A percentile compares a stretch with the other conserved stretches of the same genome.
Evolutionary conservation across 2,329 filamentous ascomycete species (phyloP).

Genomic region (Botryotinia convoluta): DNA sequence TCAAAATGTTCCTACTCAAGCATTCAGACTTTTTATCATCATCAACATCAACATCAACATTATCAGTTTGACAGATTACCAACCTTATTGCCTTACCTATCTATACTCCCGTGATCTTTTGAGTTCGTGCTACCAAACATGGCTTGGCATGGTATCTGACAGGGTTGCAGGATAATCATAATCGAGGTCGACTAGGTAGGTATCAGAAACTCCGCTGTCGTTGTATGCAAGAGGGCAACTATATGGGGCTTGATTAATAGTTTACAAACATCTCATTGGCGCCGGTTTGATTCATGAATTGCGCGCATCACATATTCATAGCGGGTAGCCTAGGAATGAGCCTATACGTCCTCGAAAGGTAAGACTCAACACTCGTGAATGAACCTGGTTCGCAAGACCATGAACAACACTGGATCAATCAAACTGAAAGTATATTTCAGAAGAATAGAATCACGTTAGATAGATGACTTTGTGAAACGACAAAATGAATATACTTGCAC

Average conservation of each 20-base stretch:
- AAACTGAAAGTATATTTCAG: neutral
- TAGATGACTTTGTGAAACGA: neutral
- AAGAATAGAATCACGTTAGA: neutral
- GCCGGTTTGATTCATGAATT: neutral
- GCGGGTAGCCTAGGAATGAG: neutral
- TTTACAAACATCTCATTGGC: neutral
- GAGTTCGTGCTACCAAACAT: neutral
- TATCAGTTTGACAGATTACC: neutral
- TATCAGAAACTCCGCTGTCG: constrained; percentile 6
- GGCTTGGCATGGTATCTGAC: neutral
- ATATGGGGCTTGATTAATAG: neutral
- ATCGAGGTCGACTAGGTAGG: neutral
- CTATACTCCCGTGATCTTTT: neutral
- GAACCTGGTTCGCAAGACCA: neutral
- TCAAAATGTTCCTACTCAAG: neutral
- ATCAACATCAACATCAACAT: neutral
- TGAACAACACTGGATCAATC: neutral
- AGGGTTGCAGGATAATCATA: constrained; percentile 13
- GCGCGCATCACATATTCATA: constrained; percentile 1
- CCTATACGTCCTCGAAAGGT: neutral
- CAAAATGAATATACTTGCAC: neutral
- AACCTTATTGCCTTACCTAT: neutral
- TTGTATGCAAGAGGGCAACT: neutral
- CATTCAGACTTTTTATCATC: neutral
- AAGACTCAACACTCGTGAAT: neutral